These are phyloP conservation scores for Fusarium chuoi DNA, from an alignment of 2,329 filamentous ascomycete species.

Conservation along the genomic window DNA sequence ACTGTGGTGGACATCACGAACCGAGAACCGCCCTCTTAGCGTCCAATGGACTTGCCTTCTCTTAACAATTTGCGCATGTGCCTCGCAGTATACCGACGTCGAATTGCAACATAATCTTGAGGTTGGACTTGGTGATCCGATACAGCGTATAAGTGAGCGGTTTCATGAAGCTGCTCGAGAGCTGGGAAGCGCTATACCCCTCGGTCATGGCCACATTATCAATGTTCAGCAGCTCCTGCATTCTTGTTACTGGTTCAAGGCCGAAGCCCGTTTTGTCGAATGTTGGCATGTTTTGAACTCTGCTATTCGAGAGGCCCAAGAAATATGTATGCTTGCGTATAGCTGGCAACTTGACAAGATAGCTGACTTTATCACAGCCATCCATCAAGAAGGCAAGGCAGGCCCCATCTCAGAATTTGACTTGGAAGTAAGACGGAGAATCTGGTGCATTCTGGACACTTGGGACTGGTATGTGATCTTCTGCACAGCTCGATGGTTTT, in stretches of 20 bases:
- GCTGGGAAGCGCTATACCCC: slow-evolving; percentile 47
- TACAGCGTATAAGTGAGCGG: slow-evolving; percentile 45
- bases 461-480: slow-evolving; percentile 51
- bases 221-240: slow-evolving; percentile 52
- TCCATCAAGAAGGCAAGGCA: slow-evolving; percentile 46
- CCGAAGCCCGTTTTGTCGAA: slow-evolving; percentile 51
- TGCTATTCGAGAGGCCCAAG: slow-evolving; percentile 51
- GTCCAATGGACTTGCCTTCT: slow-evolving; percentile 53
- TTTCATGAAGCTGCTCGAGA: slow-evolving; percentile 50
- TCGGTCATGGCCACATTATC: slow-evolving; percentile 47
- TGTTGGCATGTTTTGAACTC: slow-evolving; percentile 51
- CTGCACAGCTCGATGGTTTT: not conserved
- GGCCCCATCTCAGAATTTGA: slow-evolving; percentile 48
- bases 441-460: slow-evolving; percentile 52
- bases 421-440: slow-evolving; percentile 49
- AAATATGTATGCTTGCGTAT: slow-evolving; percentile 42
- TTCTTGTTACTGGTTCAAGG: slow-evolving; percentile 53
- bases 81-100: slow-evolving; percentile 47
- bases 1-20: slow-evolving; percentile 49
- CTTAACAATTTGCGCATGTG: slow-evolving; percentile 52
- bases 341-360: too few relatives aligned
- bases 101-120: slow-evolving; percentile 48
- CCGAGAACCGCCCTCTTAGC: slow-evolving; percentile 45
- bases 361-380: slow-evolving; percentile 36
- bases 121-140: slow-evolving; percentile 44